Conservation (phyloP, 73 alveolate genomes). For the Paramecium tetraurelia region DNA sequence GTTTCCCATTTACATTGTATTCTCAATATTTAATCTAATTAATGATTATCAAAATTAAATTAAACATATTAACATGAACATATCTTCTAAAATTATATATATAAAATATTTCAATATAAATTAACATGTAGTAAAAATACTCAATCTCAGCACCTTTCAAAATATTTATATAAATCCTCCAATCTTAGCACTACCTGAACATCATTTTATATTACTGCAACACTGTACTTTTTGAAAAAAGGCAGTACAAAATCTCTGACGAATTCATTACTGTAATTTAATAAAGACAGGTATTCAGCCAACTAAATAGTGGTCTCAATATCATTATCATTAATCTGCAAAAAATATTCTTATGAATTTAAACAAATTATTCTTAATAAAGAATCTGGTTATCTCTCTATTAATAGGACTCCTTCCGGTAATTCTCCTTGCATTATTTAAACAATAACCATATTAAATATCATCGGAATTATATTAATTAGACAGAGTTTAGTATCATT, state of each 20-base stretch:
- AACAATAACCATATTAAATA: background rate
- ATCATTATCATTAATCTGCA: background rate
- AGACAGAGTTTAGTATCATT: background rate
- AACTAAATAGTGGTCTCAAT: background rate
- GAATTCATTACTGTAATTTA: background rate
- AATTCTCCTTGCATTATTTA: background rate
- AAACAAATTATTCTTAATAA: background rate
- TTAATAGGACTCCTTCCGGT: background rate
- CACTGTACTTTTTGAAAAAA: background rate
- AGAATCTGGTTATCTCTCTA: background rate
- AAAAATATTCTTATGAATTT: background rate
- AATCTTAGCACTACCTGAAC: background rate
- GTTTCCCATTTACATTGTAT: background rate
- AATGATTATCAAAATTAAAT: background rate
- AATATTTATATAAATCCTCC: background rate
- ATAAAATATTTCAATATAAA: background rate
- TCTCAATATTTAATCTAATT: background rate
- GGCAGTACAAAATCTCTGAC: background rate
- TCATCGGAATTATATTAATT: background rate
- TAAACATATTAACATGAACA: background rate
- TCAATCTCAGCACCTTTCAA: constrained; percentile 24
- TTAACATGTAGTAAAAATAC: background rate
- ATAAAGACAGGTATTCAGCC: background rate
- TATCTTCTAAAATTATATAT: background rate
- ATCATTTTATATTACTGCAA: background rate